These are phyloP conservation scores for Penicillium sp. DNA, from an alignment of 2,329 filamentous ascomycete genomes.

Conservation along the genomic window DNA sequence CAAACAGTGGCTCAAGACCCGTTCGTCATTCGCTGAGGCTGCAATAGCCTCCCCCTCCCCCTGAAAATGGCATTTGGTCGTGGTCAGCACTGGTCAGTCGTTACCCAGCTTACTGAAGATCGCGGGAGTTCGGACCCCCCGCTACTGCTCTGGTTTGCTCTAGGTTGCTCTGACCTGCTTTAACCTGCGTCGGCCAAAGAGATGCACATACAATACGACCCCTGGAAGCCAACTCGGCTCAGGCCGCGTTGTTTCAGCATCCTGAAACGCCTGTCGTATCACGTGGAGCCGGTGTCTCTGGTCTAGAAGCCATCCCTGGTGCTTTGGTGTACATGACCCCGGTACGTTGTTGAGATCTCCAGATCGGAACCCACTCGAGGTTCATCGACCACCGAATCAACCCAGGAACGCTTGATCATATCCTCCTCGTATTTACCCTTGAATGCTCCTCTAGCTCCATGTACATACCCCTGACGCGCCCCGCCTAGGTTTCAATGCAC, in stretches of 20 bases:
- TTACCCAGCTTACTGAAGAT: not conserved
- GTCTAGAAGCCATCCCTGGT: not conserved
- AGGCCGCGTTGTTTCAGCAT: constrained; percentile 9
- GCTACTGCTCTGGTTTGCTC: not conserved
- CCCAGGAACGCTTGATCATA: not conserved
- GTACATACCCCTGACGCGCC: not conserved
- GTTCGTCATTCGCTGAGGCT: not conserved
- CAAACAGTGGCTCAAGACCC: constrained; percentile 3
- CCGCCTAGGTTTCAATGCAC: not conserved
- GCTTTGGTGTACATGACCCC: not conserved
- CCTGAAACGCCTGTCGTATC: constrained; percentile 16
- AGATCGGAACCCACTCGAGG: not conserved
- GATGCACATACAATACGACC: not conserved
- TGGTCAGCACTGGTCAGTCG: not conserved
- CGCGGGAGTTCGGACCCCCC: not conserved
- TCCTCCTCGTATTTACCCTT: not conserved
- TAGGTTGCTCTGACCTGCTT: not conserved
- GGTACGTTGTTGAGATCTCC: not conserved
- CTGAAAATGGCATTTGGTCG: constrained; percentile 1
- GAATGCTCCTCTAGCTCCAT: not conserved
- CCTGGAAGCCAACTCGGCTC: not conserved
- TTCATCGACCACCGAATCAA: not conserved
- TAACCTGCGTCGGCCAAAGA: not conserved
- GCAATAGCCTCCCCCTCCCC: not conserved
- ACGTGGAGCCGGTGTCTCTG: constrained; percentile 3